Evolutionary conservation across 441 rosid species (phyloP).

Genomic region (Euphorbia celastroides): DNA sequence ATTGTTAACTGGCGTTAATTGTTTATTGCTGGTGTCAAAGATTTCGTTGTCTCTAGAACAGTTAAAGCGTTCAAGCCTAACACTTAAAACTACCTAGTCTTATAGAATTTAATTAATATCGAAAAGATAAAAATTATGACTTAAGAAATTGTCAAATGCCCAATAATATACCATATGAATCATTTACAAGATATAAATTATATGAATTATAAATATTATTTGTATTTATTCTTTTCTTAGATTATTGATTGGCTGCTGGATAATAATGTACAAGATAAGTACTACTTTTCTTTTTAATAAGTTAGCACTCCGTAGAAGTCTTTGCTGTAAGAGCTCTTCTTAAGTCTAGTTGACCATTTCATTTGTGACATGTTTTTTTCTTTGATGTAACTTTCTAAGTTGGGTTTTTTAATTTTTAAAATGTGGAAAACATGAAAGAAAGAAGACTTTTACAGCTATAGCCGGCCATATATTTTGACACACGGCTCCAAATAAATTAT

Average conservation of each 20-base stretch:
- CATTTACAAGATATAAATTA: too few species aligned
- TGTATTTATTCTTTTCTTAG: neutral
- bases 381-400: neutral
- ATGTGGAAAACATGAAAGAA: neutral
- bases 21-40: too few species aligned
- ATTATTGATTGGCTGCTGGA: neutral
- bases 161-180: too few species aligned
- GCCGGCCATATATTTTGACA: neutral
- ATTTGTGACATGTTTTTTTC: neutral
- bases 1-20: too few species aligned
- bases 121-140: too few species aligned
- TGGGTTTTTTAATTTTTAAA: neutral
- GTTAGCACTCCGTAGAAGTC: neutral
- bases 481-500: too few species aligned
- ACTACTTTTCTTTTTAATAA: neutral
- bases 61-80: too few species aligned
- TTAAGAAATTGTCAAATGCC: too few species aligned
- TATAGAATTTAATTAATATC: too few species aligned
- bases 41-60: too few species aligned
- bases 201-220: neutral
- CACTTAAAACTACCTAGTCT: too few species aligned
- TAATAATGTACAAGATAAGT: neutral
- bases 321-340: neutral
- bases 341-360: neutral
- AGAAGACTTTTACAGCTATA: neutral